Evolutionary conservation across 352 stramenopile species (phyloP).

Genomic region (Phytophthora crassamura): DNA sequence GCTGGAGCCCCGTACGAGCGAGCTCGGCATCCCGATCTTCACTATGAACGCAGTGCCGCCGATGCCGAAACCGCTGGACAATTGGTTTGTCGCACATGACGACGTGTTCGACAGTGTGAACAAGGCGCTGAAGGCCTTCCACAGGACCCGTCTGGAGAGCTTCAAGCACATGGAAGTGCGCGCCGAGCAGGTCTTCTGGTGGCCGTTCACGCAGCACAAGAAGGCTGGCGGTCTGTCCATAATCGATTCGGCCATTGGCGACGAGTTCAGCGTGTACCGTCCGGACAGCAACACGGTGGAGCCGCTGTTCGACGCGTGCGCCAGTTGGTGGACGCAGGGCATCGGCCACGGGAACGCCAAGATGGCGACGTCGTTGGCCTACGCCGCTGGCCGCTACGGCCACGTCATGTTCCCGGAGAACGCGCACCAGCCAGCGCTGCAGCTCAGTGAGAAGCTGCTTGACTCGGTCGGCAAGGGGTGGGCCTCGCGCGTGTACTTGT

Average conservation of each 20-base stretch:
- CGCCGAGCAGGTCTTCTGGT: constrained; percentile 90
- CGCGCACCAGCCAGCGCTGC: constrained; percentile 86
- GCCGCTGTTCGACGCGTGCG: constrained; percentile 89
- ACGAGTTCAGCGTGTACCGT: constrained; percentile 81
- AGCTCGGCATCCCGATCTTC: constrained; percentile 81
- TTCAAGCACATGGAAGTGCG: constrained; percentile 67
- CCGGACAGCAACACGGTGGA: constrained; percentile 57
- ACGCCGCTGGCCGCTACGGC: constrained; percentile 90
- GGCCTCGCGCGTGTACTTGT: constrained; percentile 92
- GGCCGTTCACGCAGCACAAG: constrained; percentile 94
- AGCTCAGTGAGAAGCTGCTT: constrained; percentile 82
- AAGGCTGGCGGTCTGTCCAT: constrained; percentile 79
- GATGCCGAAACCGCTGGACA: constrained; percentile 72
- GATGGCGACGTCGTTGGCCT: constrained; percentile 88
- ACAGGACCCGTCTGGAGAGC: constrained; percentile 54
- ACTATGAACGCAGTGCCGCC: constrained; percentile 76
- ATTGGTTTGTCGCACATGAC: constrained; percentile 69
- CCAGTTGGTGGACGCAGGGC: constrained; percentile 94
- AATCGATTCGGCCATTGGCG: constrained; percentile 91
- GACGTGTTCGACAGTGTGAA: constrained; percentile 61
- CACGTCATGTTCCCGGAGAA: constrained; percentile 95
- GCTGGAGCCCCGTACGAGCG: constrained; percentile 59
- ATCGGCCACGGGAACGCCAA: constrained; percentile 91
- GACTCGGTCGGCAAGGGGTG: constrained; percentile 80
- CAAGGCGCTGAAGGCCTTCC: constrained; percentile 57